Percentiles rank a stretch among this genome's conserved stretches.
phyloP scores from a whole-genome alignment of 495 filamentous ascomycete genomes.

The Daldinia grandis region DNA sequence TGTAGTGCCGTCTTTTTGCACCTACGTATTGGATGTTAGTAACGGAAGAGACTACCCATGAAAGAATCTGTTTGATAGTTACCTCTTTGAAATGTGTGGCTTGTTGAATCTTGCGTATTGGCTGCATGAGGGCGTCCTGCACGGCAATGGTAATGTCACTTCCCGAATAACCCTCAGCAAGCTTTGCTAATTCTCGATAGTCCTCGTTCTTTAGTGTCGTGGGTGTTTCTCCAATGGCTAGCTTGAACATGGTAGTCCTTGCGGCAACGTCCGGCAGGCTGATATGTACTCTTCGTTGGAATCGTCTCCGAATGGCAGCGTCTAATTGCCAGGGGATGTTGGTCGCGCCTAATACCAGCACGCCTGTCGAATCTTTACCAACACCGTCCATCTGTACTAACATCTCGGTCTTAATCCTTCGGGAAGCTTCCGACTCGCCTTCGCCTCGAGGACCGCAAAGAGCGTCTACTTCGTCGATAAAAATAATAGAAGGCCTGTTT shows the following conservation, averaged over 20 bases:
- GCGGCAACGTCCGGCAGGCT: slow-evolving; percentile 87
- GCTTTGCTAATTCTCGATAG: slow-evolving; percentile 76
- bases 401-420: slow-evolving; percentile 97
- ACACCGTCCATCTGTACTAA: slow-evolving; percentile 99
- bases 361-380: slow-evolving; percentile 90
- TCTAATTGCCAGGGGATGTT: slow-evolving; percentile 99
- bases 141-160: slow-evolving; percentile 97
- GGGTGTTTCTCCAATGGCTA: slow-evolving; percentile 88
- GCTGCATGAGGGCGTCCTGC: slow-evolving; percentile 98
- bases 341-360: slow-evolving; percentile 94
- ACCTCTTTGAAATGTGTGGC: slow-evolving; percentile 99
- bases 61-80: slow-evolving; percentile 31
- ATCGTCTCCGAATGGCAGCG: slow-evolving; percentile 95
- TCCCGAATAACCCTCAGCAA: slow-evolving; percentile 93
- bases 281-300: slow-evolving; percentile 96
- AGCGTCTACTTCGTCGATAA: slow-evolving; percentile 99
- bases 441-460: slow-evolving; percentile 96
- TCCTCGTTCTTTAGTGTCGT: slow-evolving; percentile 83
- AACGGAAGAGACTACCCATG: not conserved
- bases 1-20: slow-evolving; percentile 72
- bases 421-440: slow-evolving; percentile 95
- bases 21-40: slow-evolving; percentile 56
- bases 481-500: slow-evolving; percentile 98
- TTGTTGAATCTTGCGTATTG: slow-evolving; percentile 95
- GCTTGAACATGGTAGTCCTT: slow-evolving; percentile 95